Percentiles rank a stretch among this genome's conserved stretches.
These are phyloP conservation scores for Auriscalpium microsporum DNA, from an alignment of 768 basidiomycete species.

Conservation along the genomic window DNA sequence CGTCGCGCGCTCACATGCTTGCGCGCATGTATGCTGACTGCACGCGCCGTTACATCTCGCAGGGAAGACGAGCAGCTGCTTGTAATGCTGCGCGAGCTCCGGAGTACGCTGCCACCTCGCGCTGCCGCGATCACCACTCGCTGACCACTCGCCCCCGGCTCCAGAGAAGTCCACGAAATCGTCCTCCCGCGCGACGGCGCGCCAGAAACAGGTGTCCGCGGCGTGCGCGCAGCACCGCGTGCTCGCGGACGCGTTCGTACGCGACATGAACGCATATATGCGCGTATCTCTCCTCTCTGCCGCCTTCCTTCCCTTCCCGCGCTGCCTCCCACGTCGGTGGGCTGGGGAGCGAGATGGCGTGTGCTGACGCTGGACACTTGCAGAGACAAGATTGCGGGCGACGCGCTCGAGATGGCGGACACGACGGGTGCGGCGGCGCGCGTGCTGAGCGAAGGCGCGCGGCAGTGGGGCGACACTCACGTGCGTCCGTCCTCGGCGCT, in stretches of 20 bases:
- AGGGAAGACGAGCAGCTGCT: not conserved
- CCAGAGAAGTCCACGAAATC: not conserved
- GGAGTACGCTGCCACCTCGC: not conserved
- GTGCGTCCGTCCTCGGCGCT: not conserved
- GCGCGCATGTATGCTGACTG: not conserved
- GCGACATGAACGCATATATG: conserved; percentile 14
- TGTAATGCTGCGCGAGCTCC: not conserved
- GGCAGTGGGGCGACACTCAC: conserved; percentile 3
- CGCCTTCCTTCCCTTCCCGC: not conserved
- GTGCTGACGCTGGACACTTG: not conserved
- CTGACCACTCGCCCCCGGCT: not conserved
- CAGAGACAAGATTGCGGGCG: conserved; percentile 4
- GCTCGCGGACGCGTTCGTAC: conserved; percentile 2
- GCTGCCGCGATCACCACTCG: not conserved
- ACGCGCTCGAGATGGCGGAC: not conserved
- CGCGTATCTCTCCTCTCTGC: not conserved
- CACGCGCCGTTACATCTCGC: not conserved
- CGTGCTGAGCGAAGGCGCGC: not conserved
- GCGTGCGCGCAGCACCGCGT: conserved; percentile 4
- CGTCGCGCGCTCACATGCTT: not conserved
- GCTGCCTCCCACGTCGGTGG: too few species aligned
- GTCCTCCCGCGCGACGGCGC: not conserved
- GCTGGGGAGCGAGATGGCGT: too few species aligned
- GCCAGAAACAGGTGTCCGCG: conserved; percentile 5
- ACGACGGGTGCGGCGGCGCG: not conserved